These are phyloP conservation scores for Metarhizium brunneum DNA, from an alignment of 2,329 filamentous ascomycete genomes.

Conservation along the genomic window DNA sequence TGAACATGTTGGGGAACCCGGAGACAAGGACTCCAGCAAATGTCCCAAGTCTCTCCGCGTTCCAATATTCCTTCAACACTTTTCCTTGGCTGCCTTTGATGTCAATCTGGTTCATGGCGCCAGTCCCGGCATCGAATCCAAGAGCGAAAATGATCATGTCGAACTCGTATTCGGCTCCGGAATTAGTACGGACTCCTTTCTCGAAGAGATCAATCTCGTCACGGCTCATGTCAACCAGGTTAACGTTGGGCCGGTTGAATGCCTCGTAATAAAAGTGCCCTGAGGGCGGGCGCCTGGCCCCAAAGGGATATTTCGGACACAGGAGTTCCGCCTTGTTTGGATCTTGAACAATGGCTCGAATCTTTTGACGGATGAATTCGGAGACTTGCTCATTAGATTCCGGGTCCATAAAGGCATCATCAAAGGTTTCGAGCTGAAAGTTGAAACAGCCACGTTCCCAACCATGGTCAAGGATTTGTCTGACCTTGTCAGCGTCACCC, in stretches of 20 bases:
- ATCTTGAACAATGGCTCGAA: conserved; percentile 7
- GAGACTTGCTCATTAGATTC: conserved; percentile 7
- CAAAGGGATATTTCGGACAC: conserved; percentile 6
- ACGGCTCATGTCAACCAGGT: conserved; percentile 7
- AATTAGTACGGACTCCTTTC: conserved; percentile 4
- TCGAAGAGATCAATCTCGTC: not conserved
- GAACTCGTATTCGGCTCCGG: conserved; percentile 5
- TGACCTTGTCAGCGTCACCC: too few relatives aligned
- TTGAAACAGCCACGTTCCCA: not conserved
- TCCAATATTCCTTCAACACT: conserved; percentile 1
- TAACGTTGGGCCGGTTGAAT: conserved; percentile 9
- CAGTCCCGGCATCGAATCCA: conserved; percentile 9
- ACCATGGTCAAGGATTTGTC: too few relatives aligned
- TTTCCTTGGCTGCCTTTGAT: conserved; percentile 2
- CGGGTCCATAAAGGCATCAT: conserved; percentile 6
- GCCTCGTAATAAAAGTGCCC: conserved; percentile 9
- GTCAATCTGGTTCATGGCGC: conserved; percentile 5
- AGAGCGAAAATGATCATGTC: conserved; percentile 11
- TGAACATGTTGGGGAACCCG: conserved; percentile 9
- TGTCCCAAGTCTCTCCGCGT: conserved; percentile 1
- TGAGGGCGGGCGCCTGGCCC: conserved; percentile 7
- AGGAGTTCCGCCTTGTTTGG: conserved; percentile 5
- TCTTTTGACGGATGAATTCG: conserved; percentile 8
- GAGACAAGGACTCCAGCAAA: conserved; percentile 6
- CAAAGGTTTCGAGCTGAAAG: conserved; percentile 6